phyloP scores from a whole-genome alignment of 2,329 filamentous ascomycete genomes.

The Pyrenochaeta sp. region DNA sequence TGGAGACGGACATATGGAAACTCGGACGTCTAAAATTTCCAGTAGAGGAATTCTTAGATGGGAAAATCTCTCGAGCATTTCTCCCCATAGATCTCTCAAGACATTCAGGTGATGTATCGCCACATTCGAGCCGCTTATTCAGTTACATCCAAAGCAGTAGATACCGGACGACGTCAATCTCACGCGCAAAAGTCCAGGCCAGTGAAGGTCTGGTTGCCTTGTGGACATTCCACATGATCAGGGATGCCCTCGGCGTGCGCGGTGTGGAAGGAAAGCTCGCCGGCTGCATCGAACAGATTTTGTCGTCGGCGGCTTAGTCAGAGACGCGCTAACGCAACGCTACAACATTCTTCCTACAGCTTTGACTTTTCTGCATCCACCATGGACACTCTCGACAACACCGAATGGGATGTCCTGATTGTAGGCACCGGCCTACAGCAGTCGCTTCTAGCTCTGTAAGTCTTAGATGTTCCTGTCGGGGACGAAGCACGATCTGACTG shows the following conservation, averaged over 20 bases:
- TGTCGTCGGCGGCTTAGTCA: constrained; percentile 43
- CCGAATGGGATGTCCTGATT: constrained; percentile 62
- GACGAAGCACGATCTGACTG: constrained; percentile 68
- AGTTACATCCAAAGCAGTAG: constrained; percentile 59
- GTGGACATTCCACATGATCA: constrained; percentile 42
- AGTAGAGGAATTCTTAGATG: too few species aligned
- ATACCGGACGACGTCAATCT: constrained; percentile 59
- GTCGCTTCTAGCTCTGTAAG: constrained; percentile 63
- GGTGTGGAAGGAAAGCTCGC: constrained; percentile 32
- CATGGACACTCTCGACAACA: constrained; percentile 60
- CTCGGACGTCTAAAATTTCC: too few species aligned
- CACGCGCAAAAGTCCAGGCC: constrained; percentile 50
- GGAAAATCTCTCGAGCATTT: too few species aligned
- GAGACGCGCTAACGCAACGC: constrained; percentile 29
- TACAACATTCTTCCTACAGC: constrained; percentile 27
- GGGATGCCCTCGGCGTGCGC: constrained; percentile 46
- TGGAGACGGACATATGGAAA: too few species aligned
- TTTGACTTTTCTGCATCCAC: constrained; percentile 29
- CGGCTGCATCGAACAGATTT: constrained; percentile 28
- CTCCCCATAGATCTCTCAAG: too few species aligned
- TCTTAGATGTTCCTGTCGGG: constrained; percentile 27
- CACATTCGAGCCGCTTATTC: constrained; percentile 61
- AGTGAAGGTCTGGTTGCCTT: constrained; percentile 54
- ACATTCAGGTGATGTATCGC: too few species aligned
- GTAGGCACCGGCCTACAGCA: constrained; percentile 61